phyloP scores from a whole-genome alignment of 805 yeast species.

The Candida gorgasii region DNA sequence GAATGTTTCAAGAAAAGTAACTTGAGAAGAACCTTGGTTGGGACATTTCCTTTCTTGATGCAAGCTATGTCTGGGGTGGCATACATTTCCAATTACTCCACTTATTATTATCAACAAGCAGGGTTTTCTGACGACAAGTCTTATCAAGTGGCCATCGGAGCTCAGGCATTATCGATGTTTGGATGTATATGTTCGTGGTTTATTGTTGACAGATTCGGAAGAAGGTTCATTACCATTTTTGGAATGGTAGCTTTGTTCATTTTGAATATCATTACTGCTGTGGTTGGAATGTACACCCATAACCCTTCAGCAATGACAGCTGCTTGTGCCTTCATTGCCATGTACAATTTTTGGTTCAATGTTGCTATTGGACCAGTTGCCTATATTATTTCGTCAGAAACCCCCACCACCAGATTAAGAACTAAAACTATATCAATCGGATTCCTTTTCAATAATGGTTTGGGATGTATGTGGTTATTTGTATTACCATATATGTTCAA shows the following conservation, averaged over 20 bases:
- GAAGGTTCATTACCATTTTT: constrained; percentile 30
- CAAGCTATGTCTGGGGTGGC: constrained; percentile 30
- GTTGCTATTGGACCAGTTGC: constrained; percentile 39
- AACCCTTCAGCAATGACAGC: no score
- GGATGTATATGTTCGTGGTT: constrained; percentile 24
- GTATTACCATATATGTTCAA: constrained; percentile 49
- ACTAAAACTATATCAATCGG: constrained; percentile 35
- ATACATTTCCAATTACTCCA: constrained; percentile 25
- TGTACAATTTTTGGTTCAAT: constrained; percentile 28
- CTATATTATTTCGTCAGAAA: constrained; percentile 31
- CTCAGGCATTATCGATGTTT: constrained; percentile 21
- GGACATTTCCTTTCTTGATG: constrained; percentile 27
- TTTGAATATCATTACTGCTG: no score
- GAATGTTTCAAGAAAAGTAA: no score
- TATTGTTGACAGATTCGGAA: constrained; percentile 27
- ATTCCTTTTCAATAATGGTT: constrained; percentile 16
- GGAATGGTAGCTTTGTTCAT: no score
- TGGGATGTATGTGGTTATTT: constrained; percentile 30
- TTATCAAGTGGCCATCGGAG: constrained; percentile 24
- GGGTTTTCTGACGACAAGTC: constrained; percentile 20
- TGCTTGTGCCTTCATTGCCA: constrained; percentile 19
- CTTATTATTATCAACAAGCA: constrained; percentile 29
- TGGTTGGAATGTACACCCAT: no score
- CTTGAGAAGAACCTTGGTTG: constrained; percentile 42
- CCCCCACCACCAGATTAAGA: no score